phyloP scores from a whole-genome alignment of 176 grass and related monocot species.

The Thalia dealbata region DNA sequence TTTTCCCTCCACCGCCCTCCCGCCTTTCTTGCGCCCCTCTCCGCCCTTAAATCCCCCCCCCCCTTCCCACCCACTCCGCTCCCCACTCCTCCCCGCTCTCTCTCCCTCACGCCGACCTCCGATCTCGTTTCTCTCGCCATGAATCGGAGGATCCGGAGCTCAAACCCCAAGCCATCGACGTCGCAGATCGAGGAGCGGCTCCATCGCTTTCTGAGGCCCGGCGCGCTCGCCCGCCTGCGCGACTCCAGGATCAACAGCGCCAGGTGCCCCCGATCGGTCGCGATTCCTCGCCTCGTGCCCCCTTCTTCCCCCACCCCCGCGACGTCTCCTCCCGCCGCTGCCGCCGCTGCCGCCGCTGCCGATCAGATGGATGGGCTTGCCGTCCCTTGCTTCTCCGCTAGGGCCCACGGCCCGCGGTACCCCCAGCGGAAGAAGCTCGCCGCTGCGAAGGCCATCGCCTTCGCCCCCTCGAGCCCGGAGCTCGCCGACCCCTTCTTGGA shows the following conservation, averaged over 20 bases:
- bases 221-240: conserved; percentile 56
- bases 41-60: conserved; percentile 24
- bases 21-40: background rate
- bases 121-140: conserved; percentile 25
- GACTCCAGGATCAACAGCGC: conserved; percentile 34
- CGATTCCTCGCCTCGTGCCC: conserved; percentile 2
- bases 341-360: background rate
- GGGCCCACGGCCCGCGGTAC: conserved; percentile 22
- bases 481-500: background rate
- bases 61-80: background rate
- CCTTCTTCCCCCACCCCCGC: conserved; percentile 14
- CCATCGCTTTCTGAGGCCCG: conserved; percentile 63
- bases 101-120: background rate
- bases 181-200: conserved; percentile 26
- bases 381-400: conserved; percentile 30
- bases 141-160: conserved; percentile 21
- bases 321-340: background rate
- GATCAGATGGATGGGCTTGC: background rate
- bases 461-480: conserved; percentile 27
- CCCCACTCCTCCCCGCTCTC: background rate
- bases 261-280: conserved; percentile 7
- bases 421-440: conserved; percentile 53
- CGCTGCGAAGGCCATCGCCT: conserved; percentile 42
- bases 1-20: background rate
- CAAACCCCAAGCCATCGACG: background rate